Evolutionary conservation across 192 early-diverging fungal species (phyloP).

Genomic region (Funneliformis geosporum): DNA sequence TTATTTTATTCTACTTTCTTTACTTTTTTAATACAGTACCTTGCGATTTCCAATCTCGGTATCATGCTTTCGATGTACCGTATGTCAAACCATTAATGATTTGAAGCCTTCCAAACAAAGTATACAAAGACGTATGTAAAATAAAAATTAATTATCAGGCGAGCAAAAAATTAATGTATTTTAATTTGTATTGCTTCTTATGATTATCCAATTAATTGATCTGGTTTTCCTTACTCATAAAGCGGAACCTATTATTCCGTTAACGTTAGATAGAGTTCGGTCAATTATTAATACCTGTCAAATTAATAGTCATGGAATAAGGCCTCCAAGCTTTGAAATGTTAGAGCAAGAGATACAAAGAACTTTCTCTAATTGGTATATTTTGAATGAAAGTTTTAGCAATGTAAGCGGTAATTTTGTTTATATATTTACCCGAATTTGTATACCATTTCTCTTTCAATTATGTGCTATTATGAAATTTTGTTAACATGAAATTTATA

Average conservation of each 20-base stretch:
- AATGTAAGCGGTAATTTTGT: constrained; percentile 33
- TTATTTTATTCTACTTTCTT: too few relatives aligned
- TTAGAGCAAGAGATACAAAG: constrained; percentile 52
- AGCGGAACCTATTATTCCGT: constrained; percentile 29
- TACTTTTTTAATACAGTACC: constrained; percentile 46
- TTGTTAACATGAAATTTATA: background rate
- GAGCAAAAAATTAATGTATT: background rate
- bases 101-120: constrained; percentile 44
- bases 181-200: constrained; percentile 1
- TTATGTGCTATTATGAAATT: background rate
- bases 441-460: background rate
- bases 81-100: constrained; percentile 88
- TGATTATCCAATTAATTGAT: background rate
- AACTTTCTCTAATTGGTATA: constrained; percentile 60
- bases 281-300: constrained; percentile 43
- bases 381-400: constrained; percentile 65
- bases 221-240: background rate
- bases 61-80: constrained; percentile 84
- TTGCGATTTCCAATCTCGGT: constrained; percentile 72
- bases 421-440: background rate
- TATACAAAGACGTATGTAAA: constrained; percentile 38
- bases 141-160: background rate
- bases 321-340: constrained; percentile 10
- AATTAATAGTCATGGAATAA: constrained; percentile 23
- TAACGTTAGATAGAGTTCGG: constrained; percentile 48